Percentiles rank a stretch among this genome's conserved stretches.
Conservation (phyloP, 2,329 filamentous ascomycete genomes). For the Colletotrichum melonis region DNA sequence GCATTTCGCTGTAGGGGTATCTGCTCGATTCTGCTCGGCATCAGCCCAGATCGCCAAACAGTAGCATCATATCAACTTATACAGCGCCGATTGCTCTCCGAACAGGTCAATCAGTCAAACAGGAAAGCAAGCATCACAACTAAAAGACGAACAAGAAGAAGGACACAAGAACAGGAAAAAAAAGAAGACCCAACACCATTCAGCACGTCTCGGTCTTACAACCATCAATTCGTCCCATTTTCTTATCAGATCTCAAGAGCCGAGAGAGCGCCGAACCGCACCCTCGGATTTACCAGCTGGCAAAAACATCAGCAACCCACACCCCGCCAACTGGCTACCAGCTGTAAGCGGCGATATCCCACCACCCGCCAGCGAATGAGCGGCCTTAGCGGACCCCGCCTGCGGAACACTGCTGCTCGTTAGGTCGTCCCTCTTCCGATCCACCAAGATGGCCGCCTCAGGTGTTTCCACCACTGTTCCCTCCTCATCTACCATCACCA, state of each 20-base stretch:
- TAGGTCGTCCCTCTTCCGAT: slow-evolving; percentile 24
- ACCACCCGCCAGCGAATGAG: slow-evolving; percentile 23
- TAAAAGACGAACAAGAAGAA: too few relatives aligned
- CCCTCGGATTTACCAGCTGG: slow-evolving; percentile 31
- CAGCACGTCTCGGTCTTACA: neutral
- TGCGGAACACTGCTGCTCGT: slow-evolving; percentile 25
- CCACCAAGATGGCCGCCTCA: slow-evolving; percentile 34
- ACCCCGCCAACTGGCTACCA: neutral
- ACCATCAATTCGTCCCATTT: neutral
- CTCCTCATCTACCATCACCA: slow-evolving; percentile 10
- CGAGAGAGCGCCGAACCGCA: slow-evolving; percentile 31
- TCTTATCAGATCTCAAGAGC: slow-evolving; percentile 13
- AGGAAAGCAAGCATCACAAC: too few relatives aligned
- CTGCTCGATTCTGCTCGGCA: slow-evolving; percentile 21
- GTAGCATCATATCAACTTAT: neutral
- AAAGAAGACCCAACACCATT: neutral
- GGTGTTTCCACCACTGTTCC: slow-evolving; percentile 30
- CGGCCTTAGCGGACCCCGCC: slow-evolving; percentile 26
- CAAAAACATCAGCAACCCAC: slow-evolving; percentile 10
- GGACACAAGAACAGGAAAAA: too few relatives aligned
- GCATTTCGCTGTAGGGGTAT: slow-evolving; percentile 6
- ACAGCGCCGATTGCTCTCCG: neutral
- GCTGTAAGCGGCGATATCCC: slow-evolving; percentile 1
- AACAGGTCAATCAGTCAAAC: neutral
- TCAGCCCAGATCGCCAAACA: slow-evolving; percentile 6